Conservation (phyloP, 2,329 filamentous ascomycete species). For the Colletotrichum tropicale region DNA sequence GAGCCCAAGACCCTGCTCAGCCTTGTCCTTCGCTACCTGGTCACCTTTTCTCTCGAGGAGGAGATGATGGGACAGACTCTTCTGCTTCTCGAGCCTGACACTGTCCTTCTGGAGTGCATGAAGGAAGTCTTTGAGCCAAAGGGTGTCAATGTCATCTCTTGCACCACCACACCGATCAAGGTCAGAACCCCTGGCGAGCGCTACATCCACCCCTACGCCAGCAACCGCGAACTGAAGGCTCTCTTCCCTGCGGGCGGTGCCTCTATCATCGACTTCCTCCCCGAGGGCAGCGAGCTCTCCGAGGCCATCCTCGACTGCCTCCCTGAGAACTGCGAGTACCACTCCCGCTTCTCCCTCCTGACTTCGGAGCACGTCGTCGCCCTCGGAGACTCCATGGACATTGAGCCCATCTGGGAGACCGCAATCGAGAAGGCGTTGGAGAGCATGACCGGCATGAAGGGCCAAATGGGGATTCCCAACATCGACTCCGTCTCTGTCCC, state of each 20-base stretch:
- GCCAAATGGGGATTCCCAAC: neutral
- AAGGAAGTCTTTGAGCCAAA: conserved; percentile 21
- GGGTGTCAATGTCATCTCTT: conserved; percentile 21
- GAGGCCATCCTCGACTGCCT: conserved; percentile 25
- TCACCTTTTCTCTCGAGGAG: conserved; percentile 21
- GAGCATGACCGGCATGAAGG: neutral
- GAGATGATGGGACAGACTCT: conserved; percentile 18
- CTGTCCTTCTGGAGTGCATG: conserved; percentile 28
- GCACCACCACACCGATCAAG: conserved; percentile 22
- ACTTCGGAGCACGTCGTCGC: conserved; percentile 1
- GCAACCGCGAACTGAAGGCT: conserved; percentile 29
- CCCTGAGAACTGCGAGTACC: conserved; percentile 31
- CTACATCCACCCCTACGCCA: conserved; percentile 30
- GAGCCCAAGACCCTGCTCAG: conserved; percentile 26
- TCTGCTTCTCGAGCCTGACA: conserved; percentile 38
- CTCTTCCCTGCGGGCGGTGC: conserved; percentile 26
- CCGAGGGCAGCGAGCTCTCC: conserved; percentile 28
- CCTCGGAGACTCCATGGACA: neutral
- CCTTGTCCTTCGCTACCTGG: conserved; percentile 26
- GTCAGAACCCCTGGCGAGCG: neutral
- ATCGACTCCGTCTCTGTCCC: conserved; percentile 25
- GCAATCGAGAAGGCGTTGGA: conserved; percentile 24
- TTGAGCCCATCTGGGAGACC: conserved; percentile 23
- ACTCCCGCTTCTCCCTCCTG: conserved; percentile 21
- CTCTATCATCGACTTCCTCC: conserved; percentile 37